A percentile compares a stretch with the other conserved stretches of the same genome.
Conservation (phyloP, 192 early-diverging fungal species). For the Funneliformis geosporum region DNA sequence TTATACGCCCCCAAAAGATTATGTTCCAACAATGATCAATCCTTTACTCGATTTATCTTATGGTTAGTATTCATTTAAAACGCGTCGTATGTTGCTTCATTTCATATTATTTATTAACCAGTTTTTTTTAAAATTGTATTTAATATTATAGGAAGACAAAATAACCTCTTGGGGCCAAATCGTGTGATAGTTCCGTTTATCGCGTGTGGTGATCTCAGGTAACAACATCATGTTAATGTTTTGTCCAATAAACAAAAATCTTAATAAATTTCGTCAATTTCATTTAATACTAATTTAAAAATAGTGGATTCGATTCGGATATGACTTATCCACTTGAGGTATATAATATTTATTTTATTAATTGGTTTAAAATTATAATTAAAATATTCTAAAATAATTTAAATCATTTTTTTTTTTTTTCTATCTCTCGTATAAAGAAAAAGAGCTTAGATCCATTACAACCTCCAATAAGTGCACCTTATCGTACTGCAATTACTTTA, state of each 20-base stretch:
- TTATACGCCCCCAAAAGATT: conserved; percentile 82
- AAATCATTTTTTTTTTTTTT: not conserved
- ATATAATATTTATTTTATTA: conserved; percentile 29
- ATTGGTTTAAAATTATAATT: conserved; percentile 36
- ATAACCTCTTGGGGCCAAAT: conserved; percentile 70
- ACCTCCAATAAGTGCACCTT: conserved; percentile 85
- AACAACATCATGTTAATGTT: conserved; percentile 10
- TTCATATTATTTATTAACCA: not conserved
- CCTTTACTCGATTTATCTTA: conserved; percentile 85
- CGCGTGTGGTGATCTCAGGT: conserved; percentile 87
- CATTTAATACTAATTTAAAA: not conserved
- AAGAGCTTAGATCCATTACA: conserved; percentile 71
- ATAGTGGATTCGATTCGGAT: conserved; percentile 83
- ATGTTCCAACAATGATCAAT: conserved; percentile 87
- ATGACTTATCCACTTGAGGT: conserved; percentile 76
- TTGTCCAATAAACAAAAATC: conserved; percentile 6
- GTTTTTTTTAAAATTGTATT: not conserved
- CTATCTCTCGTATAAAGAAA: conserved; percentile 38
- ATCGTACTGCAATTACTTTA: conserved; percentile 78
- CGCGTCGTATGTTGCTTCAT: not conserved
- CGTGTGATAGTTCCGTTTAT: conserved; percentile 85
- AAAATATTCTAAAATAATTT: not conserved
- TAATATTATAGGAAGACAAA: conserved; percentile 42
- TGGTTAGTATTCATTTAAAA: conserved; percentile 38
- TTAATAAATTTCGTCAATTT: not conserved